These are phyloP conservation scores for Syncephalastrum monosporum DNA, from an alignment of 371 early-diverging fungal species.

Conservation along the genomic window DNA sequence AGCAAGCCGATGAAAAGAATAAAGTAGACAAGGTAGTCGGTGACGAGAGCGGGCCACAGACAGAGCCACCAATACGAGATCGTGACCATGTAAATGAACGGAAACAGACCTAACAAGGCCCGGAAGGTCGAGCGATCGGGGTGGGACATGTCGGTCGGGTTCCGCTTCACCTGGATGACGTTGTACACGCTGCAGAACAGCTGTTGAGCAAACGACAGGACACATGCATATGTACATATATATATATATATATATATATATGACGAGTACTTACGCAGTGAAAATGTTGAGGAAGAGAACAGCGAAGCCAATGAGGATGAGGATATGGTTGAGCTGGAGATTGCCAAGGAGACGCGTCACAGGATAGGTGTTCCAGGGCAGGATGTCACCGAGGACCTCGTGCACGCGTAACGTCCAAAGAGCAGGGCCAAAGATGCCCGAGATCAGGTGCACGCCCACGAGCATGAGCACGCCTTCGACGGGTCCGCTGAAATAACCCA, in stretches of 20 bases:
- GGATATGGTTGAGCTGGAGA: conserved; percentile 62
- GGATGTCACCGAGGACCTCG: conserved; percentile 27
- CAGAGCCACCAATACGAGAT: conserved; percentile 68
- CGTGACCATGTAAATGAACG: conserved; percentile 59
- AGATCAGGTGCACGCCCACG: conserved; percentile 59
- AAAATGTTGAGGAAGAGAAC: conserved; percentile 61
- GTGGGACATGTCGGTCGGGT: conserved; percentile 37
- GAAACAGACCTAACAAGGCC: conserved; percentile 64
- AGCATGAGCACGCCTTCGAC: conserved; percentile 92
- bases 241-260: background rate
- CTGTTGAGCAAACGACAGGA: background rate
- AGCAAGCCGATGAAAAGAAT: conserved; percentile 69
- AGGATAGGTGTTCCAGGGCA: conserved; percentile 20
- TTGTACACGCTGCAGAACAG: conserved; percentile 22
- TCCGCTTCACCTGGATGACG: conserved; percentile 28
- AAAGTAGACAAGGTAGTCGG: conserved; percentile 67
- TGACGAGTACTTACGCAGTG: conserved; percentile 44
- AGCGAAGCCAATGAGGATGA: conserved; percentile 57
- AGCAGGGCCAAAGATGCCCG: conserved; percentile 66
- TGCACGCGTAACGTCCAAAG: conserved; percentile 37
- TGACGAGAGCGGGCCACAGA: conserved; percentile 66
- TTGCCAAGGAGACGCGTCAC: conserved; percentile 39
- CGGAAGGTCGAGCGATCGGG: conserved; percentile 44
- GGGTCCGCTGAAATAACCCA: conserved; percentile 94
- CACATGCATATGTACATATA: background rate